phyloP scores from a whole-genome alignment of 257 asterid genomes.

The Cruciata laevipes region DNA sequence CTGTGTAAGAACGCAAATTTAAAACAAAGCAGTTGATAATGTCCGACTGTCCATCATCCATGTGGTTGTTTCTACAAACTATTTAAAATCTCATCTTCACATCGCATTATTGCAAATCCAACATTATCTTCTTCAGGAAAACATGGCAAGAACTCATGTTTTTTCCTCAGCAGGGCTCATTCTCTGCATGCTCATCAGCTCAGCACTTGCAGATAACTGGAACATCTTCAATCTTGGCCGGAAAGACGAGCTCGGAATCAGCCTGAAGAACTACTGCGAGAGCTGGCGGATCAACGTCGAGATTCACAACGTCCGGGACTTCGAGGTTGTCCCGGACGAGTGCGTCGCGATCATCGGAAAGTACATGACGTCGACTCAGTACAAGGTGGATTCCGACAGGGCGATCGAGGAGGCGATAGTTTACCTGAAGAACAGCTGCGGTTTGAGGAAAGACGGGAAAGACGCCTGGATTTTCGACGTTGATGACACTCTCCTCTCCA shows the following conservation, averaged over 20 bases:
- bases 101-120: background rate
- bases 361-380: constrained; percentile 71
- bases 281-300: constrained; percentile 80
- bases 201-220: constrained; percentile 51
- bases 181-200: constrained; percentile 23
- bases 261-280: constrained; percentile 64
- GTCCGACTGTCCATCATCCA: constrained; percentile 18
- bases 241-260: constrained; percentile 38
- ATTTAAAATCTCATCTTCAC: background rate
- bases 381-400: constrained; percentile 55
- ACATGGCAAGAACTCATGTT: constrained; percentile 30
- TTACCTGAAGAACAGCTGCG: constrained; percentile 39
- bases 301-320: constrained; percentile 50
- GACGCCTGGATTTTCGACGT: constrained; percentile 73
- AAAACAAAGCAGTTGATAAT: constrained; percentile 19
- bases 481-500: constrained; percentile 73
- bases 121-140: background rate
- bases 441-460: constrained; percentile 45
- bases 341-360: constrained; percentile 49
- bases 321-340: constrained; percentile 59
- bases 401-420: constrained; percentile 47
- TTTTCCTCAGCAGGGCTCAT: constrained; percentile 22
- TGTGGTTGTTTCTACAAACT: constrained; percentile 26
- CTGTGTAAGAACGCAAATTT: constrained; percentile 8
- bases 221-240: constrained; percentile 46